Base-by-base conservation (phyloP, 257 asterid species). In the Perilla frutescens region DNA sequence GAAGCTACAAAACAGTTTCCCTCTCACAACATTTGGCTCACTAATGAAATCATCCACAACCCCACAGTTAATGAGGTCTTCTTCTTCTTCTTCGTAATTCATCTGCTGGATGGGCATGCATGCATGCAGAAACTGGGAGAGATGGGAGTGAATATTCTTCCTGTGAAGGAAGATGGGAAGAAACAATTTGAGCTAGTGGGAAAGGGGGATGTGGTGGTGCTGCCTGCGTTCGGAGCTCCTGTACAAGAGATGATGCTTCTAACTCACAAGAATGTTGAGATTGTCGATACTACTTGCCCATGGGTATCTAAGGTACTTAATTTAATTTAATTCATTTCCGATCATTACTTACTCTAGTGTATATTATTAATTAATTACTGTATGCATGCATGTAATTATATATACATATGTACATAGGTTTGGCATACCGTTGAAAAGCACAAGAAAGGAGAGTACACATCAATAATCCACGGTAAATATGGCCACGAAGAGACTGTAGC, bases 401-500 rank as follows among this genome's bases (percentile, higher is more conserved):
- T 20, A 20, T 20, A 20, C 26, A 20, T 20, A 20, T 20, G 26
- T 20, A 20, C 10, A 7, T 9, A 94, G 98, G 99, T 91, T 5
- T 94, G 99, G 97, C 90, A 81, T 83, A 57, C 76, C 0, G 99
- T 94, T 79, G 99, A 94, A 61, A 94, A 87, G 84, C 99, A 94
- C 89, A 94, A 90, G 88, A 91, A 88, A 80, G 99, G 96, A 70
- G 99, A 90, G 49, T 86, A 90, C 68, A 85, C 99, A 15, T 94
- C 98, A 13, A 84, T 94, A 49, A 94, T 94, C 79, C 99, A 94
- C 59, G 99, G 99, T 45, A 94, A 88, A 87, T 84, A 87, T 78
- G 55, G 84, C 66, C 99, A 94, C 34, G 96, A 94, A 78, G 99
- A 94, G 87, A 94, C 99, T 54, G 79, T 90, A 43, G 99, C 99